Evolutionary conservation across 768 basidiomycete genomes (phyloP), one percentile per base, ranked within the genome.

Genomic region (Leucosporidium yakuticum): DNA sequence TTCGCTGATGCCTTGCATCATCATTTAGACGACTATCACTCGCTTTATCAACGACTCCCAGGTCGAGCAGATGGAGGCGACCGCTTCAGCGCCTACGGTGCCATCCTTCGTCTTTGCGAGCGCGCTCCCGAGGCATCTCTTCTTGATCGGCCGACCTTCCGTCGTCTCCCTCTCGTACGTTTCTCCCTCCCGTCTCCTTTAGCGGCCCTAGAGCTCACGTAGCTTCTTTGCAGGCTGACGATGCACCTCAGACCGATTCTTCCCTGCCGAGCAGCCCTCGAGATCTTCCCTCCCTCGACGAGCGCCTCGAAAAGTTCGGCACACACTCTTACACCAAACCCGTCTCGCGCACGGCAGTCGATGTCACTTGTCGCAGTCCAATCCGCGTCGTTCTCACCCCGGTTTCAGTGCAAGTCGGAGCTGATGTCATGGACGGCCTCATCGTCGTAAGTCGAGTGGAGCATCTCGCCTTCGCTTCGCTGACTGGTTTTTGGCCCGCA

Each of bases 21-120:
- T 2, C 14, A 2, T 11, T 32, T 34, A 59, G 65, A 66, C 25
- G 65, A 66, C 32, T 51, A 60, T 12, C 32, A 61, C 14, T 36
- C 50, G 4, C 8, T 60, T 39, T 66, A 66, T 51, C 8, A 49
- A 0, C 49, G 60, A 0, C 65, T 66, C 2, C 58, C 65, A 1
- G 65, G 65, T 0, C 50, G 65, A 4, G 57, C 34, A 9, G 50
- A 47, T 14, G 53, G n/a, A 11, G 39, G 50, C 27, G 65, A 66
- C 53, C 59, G 65, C 19, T 66, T 66, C 65, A 66, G 65, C 54
- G 65, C 65, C 11, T 66, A 66, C 23, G 65, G 65, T 7, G 50
- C 59, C 15, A 54, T 66, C 12, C 65, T 66, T 0, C 65, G 34
- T 6, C 60, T 66, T 0, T 66, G 65, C 59, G 50, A 60, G 21